Percentiles rank a stretch among this genome's conserved stretches.
These are phyloP conservation scores for Microbotryomycetes sp. DNA, from an alignment of 1,284 basidiomycete species.

Conservation along the genomic window DNA sequence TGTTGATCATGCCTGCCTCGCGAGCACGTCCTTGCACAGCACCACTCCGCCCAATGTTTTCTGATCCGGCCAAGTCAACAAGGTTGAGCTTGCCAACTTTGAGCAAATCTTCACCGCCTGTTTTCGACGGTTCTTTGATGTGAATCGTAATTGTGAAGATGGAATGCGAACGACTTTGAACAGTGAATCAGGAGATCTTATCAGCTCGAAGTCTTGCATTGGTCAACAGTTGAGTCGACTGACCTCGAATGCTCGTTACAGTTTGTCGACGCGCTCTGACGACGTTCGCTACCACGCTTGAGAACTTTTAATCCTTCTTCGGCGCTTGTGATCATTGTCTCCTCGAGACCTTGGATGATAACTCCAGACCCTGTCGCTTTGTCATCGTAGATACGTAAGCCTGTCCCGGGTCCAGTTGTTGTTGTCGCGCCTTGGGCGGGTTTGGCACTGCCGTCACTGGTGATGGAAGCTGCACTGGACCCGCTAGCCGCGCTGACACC, in stretches of 20 bases:
- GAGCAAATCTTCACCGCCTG: conserved; percentile 73
- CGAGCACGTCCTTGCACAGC: conserved; percentile 91
- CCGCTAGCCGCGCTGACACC: not conserved
- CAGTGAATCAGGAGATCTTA: not conserved
- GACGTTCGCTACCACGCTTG: conserved; percentile 77
- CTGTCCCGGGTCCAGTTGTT: conserved; percentile 52
- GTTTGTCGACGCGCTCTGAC: conserved; percentile 93
- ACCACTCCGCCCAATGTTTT: conserved; percentile 93
- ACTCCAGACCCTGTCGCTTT: conserved; percentile 60
- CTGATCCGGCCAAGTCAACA: conserved; percentile 93
- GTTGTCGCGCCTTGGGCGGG: conserved; percentile 44
- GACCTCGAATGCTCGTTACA: conserved; percentile 90
- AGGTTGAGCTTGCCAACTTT: conserved; percentile 94
- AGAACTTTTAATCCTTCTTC: conserved; percentile 79
- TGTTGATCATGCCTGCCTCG: conserved; percentile 99
- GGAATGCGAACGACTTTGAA: conserved; percentile 78
- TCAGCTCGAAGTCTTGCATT: conserved; percentile 1
- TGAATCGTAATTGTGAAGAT: conserved; percentile 97
- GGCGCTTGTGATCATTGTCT: conserved; percentile 74
- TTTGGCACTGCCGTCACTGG: no score
- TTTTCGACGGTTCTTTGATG: conserved; percentile 68
- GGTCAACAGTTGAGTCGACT: conserved; percentile 29
- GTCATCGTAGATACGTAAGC: conserved; percentile 91
- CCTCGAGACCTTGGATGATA: conserved; percentile 90
- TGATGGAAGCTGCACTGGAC: conserved; percentile 15